Percentiles rank a stretch among this genome's conserved stretches.
Conservation (phyloP, 805 yeast genomes). For the Tetrapisispora namnaoensis region DNA sequence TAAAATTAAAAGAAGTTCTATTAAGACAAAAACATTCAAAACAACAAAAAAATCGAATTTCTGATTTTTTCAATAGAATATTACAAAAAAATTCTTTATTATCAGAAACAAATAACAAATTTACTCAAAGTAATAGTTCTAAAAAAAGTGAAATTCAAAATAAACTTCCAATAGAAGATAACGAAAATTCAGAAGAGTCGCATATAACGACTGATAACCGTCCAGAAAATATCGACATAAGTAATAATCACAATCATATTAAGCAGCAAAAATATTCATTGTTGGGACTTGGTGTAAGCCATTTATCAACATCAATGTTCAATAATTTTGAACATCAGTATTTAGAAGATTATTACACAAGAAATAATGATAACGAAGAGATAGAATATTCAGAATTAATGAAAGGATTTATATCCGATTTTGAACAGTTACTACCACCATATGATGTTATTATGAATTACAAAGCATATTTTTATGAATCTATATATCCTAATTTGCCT, state of each 20-base stretch:
- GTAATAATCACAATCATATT: neutral
- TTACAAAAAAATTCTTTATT: conserved; percentile 11
- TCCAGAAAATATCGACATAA: neutral
- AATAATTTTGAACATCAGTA: conserved; percentile 12
- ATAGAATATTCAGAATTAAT: conserved; percentile 22
- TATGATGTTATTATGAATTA: conserved; percentile 15
- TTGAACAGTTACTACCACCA: conserved; percentile 23
- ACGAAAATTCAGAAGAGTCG: neutral
- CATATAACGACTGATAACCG: neutral
- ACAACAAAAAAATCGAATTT: conserved; percentile 15
- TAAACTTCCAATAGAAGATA: neutral
- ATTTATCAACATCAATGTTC: conserved; percentile 1
- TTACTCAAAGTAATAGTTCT: neutral
- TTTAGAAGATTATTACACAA: conserved; percentile 22
- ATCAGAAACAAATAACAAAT: neutral
- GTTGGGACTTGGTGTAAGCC: neutral
- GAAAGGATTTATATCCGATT: conserved; percentile 12
- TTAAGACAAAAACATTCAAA: conserved; percentile 18
- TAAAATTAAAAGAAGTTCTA: conserved; percentile 18
- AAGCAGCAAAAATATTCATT: neutral
- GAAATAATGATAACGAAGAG: conserved; percentile 5
- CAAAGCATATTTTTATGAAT: conserved; percentile 21
- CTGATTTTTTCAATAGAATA: conserved; percentile 22
- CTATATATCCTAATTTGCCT: conserved; percentile 22
- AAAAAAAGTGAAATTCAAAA: neutral